Percentiles rank a stretch among this genome's conserved stretches.
These are phyloP conservation scores for Tieghemostelium lacteum DNA, from an alignment of 78 protist genomes.

Conservation along the genomic window DNA sequence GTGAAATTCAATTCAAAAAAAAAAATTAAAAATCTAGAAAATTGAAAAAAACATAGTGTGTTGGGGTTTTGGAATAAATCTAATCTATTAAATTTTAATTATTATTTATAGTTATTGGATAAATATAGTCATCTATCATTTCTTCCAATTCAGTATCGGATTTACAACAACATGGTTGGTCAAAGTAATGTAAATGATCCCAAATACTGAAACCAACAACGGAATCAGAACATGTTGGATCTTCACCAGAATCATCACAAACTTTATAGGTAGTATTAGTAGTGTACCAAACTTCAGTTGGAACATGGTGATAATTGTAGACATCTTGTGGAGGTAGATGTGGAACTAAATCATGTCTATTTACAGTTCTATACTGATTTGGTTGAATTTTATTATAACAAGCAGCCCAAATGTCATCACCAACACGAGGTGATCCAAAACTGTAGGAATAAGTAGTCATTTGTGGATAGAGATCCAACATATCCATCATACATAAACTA, in stretches of 20 bases:
- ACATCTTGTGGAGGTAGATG: constrained; percentile 52
- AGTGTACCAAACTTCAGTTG: constrained; percentile 45
- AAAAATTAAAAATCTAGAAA: too few species aligned
- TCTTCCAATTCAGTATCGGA: too few species aligned
- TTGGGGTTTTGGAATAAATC: too few species aligned
- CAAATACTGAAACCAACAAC: neutral
- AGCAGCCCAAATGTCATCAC: constrained; percentile 6
- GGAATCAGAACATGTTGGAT: constrained; percentile 37
- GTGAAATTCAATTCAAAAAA: too few species aligned
- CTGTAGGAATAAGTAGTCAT: constrained; percentile 6
- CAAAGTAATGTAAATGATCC: constrained; percentile 59
- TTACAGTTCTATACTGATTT: constrained; percentile 19
- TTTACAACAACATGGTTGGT: constrained; percentile 43
- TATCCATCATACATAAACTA: constrained; percentile 35
- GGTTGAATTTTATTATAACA: constrained; percentile 45
- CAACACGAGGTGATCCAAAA: constrained; percentile 70
- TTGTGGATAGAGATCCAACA: constrained; percentile 1
- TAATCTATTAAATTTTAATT: too few species aligned
- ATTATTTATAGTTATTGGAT: too few species aligned
- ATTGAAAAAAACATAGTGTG: too few species aligned
- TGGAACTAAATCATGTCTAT: constrained; percentile 50
- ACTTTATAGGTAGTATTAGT: constrained; percentile 9
- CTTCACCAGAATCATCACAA: constrained; percentile 47
- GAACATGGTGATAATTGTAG: constrained; percentile 41
- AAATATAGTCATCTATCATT: too few species aligned